A percentile compares a stretch with the other conserved stretches of the same genome.
Conservation (phyloP, 2,329 filamentous ascomycete species). For the Bipolaris bicolor region DNA sequence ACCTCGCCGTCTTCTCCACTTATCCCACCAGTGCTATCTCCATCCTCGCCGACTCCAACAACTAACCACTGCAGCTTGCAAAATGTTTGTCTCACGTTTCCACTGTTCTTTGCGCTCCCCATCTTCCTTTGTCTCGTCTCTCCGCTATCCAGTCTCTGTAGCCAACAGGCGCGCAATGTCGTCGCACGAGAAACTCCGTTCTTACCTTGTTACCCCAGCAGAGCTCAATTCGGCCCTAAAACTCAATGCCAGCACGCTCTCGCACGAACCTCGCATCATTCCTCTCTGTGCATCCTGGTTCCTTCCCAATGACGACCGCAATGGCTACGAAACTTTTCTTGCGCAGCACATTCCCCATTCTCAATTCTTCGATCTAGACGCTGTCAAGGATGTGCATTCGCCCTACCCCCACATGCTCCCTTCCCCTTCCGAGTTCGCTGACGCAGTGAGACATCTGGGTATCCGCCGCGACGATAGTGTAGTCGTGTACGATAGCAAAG, state of each 20-base stretch:
- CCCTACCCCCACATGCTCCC: slow-evolving; percentile 98
- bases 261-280: slow-evolving; percentile 80
- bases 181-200: slow-evolving; percentile 62
- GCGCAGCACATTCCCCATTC: slow-evolving; percentile 85
- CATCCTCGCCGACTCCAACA: slow-evolving; percentile 14
- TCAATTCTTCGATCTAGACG: slow-evolving; percentile 96
- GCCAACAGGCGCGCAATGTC: slow-evolving; percentile 34
- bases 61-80: slow-evolving; percentile 27
- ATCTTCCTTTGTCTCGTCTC: slow-evolving; percentile 20
- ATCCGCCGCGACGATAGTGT: slow-evolving; percentile 87
- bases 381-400: slow-evolving; percentile 82
- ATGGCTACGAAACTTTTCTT: slow-evolving; percentile 79
- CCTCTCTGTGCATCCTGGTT: slow-evolving; percentile 96
- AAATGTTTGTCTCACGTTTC: slow-evolving; percentile 40
- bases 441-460: slow-evolving; percentile 86
- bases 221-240: slow-evolving; percentile 82
- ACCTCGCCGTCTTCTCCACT: slow-evolving; percentile 25
- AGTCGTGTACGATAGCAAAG: slow-evolving; percentile 91
- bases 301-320: slow-evolving; percentile 86
- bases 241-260: slow-evolving; percentile 81
- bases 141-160: slow-evolving; percentile 16
- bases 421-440: slow-evolving; percentile 76
- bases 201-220: slow-evolving; percentile 84
- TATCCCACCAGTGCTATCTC: slow-evolving; percentile 8
- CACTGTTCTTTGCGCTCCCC: slow-evolving; percentile 34